Base-by-base conservation (phyloP, 208 protist species). In the Crithidia thermophila region DNA sequence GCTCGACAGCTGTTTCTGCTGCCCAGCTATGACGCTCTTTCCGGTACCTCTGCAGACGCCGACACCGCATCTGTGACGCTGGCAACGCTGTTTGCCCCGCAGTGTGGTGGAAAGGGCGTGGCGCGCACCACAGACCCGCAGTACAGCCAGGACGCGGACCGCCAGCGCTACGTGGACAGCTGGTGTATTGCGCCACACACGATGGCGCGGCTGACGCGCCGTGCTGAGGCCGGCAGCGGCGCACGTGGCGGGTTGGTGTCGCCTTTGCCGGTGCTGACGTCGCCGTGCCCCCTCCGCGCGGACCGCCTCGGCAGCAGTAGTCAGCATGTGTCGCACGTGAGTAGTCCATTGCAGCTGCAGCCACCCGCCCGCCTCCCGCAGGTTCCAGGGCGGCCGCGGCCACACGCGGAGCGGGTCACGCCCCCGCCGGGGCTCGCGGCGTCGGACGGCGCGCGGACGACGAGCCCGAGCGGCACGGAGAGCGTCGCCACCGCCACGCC, bases 1-100 rank as follows among this genome's bases (percentile, higher is more conserved):
- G 46, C 13, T 21, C 64, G 64, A 10, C 64, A 63, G 55, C 52
- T 71, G 25, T 63, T 71, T 27, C 55, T 71, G 11, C 52, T 71
- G 0, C 64, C 64, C 3, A 55, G 25, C 55, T 71, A 63, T 55
- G 39, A 63, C 55, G 53, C 56, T 1, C 52, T 71, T 23, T 40
- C 42, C n/a, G 51, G 33, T n/a, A 53, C 21, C 0, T 34, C 30
- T 0, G 13, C 55, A 4, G 8, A 5, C 52, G n/a, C 2, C 8
- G 21, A 1, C 25, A 4, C 20, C 28, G 10, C 6, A 3, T 13
- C 34, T 13, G 23, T 59, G 23, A 20, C 46, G n/a, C 59, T 21
- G 6, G 46, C 39, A 1, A 1, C 42, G 10, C 14, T 23, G n/a
- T 20, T 45, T 21, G 14, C 49, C 10, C 30, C 21, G 20, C 59